Base-by-base conservation (phyloP, 2,329 filamentous ascomycete species). In the Botrytis porri region DNA sequence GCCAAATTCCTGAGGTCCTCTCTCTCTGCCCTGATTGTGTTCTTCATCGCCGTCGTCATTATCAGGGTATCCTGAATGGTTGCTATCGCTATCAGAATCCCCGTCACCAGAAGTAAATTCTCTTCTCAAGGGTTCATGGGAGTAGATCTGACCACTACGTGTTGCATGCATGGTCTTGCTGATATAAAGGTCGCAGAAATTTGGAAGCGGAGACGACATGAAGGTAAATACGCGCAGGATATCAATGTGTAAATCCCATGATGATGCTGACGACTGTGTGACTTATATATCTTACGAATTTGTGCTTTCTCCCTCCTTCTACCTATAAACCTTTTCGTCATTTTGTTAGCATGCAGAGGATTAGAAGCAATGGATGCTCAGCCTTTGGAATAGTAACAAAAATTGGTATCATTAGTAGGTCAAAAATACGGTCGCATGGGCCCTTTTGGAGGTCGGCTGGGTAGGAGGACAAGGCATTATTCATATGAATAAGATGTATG, bases 171-270 rank as follows among this genome's bases (percentile, higher is more conserved):
- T 80, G 61, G 63, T 76, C 73, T 75, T 73, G 20, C 75, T 70
- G 62, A 80, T 75, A 18, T 78, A 77, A 69, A 80, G 79, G 74
- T 79, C 78, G 75, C 75, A 76, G 73, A 80, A 80, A 73, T 75
- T 75, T 22, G 77, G 75, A 69, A 76, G 74, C 71, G 79, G 78
- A 57, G 76, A 73, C 76, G 78, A 80, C 79, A 80, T 80, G 75
- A 75, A 76, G 74, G 73, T 76, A 69, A 67, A 59, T 43, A 69
- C 45, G 60, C 54, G 64, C 71, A 48, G 75, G 61, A 43, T 37
- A 72, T 70, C 71, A 65, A 54, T 74, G 51, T 64, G 41, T 37
- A 2, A 48, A 72, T 72, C 29, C 63, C 77, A 80, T 79, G 71
- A 69, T 74, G 77, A 80, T 79, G 73, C 66, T 74, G 77, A 70